phyloP scores from a whole-genome alignment of 352 stramenopile genomes.

The Saprolegnia parasitica region DNA sequence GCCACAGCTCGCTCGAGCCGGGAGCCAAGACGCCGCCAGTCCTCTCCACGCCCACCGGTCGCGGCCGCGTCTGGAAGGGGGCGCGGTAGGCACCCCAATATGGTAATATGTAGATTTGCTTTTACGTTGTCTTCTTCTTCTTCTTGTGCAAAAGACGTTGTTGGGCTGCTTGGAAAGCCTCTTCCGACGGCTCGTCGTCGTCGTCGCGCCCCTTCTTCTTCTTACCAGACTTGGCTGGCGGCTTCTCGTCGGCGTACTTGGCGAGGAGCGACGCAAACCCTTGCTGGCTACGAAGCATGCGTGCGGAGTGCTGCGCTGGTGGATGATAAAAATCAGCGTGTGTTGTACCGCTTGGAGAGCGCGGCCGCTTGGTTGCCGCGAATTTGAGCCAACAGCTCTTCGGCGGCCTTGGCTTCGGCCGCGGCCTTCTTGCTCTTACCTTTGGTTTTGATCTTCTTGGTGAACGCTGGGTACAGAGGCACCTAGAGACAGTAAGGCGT shows the following conservation, averaged over 20 bases:
- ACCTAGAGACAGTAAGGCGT: background rate
- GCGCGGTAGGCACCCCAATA: constrained; percentile 7
- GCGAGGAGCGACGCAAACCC: constrained; percentile 55
- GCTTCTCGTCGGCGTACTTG: constrained; percentile 50
- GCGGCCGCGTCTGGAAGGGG: constrained; percentile 15
- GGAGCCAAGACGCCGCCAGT: background rate
- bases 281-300: constrained; percentile 38
- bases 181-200: constrained; percentile 51
- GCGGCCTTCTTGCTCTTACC: constrained; percentile 47
- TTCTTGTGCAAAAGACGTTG: constrained; percentile 43
- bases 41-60: background rate
- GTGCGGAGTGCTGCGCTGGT: no score
- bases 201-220: constrained; percentile 30
- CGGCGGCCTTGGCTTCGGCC: constrained; percentile 56
- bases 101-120: background rate
- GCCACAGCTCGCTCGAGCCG: background rate
- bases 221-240: constrained; percentile 37
- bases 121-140: constrained; percentile 27
- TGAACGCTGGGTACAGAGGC: constrained; percentile 27
- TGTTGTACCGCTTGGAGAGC: constrained; percentile 33
- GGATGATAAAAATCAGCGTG: no score
- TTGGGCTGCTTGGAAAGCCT: constrained; percentile 58
- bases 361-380: constrained; percentile 44
- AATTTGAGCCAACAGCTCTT: constrained; percentile 60
- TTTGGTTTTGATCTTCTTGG: constrained; percentile 32